Conservation (phyloP, 257 asterid species). For the Jaltomata sinuosa region DNA sequence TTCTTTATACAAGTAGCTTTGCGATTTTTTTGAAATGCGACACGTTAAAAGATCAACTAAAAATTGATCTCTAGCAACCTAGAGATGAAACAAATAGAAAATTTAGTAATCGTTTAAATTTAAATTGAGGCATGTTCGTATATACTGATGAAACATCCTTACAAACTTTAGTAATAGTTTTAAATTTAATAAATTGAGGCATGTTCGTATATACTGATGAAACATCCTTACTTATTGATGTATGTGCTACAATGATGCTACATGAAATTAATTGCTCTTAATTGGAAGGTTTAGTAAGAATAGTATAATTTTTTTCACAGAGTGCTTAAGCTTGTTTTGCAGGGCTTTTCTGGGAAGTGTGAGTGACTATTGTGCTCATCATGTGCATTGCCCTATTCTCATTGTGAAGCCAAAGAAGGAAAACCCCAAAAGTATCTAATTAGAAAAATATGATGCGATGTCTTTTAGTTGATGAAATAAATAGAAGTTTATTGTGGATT, state of each 20-base stretch:
- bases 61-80: too few species aligned
- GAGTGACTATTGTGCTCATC: constrained; percentile 15
- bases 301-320: background rate
- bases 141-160: too few species aligned
- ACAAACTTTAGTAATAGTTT: too few species aligned
- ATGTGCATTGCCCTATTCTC: constrained; percentile 39
- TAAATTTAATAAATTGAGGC: background rate
- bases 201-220: too few species aligned
- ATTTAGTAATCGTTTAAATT: too few species aligned
- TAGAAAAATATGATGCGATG: background rate
- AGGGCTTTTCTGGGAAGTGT: constrained; percentile 58
- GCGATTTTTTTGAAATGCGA: background rate
- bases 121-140: background rate
- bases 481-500: background rate
- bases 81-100: background rate
- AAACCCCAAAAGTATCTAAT: background rate
- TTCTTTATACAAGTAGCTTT: background rate
- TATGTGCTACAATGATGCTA: background rate
- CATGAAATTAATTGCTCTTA: background rate
- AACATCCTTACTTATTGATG: background rate
- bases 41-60: background rate
- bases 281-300: background rate
- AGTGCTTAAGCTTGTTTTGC: background rate
- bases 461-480: background rate
- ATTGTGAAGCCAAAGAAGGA: constrained; percentile 31